phyloP scores from a whole-genome alignment of 495 filamentous ascomycete genomes.

The Neurospora sublineolata region DNA sequence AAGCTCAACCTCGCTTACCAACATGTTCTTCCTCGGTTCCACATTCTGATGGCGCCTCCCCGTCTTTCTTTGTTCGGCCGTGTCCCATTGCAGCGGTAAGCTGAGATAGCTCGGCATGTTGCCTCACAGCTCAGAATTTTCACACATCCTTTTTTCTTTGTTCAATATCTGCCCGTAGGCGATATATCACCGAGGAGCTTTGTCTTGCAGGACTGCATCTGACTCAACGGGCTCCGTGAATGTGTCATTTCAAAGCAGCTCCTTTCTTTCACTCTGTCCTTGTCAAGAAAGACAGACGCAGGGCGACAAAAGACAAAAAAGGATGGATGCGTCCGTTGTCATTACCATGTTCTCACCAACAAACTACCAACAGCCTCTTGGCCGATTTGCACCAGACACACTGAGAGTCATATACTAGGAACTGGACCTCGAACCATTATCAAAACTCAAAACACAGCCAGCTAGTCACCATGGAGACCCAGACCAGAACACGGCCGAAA shows the following conservation, averaged over 20 bases:
- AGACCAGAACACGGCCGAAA: conserved; percentile 20
- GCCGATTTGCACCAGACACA: not conserved
- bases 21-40: not conserved
- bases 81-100: not conserved
- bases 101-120: not conserved
- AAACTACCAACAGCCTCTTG: not conserved
- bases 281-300: not conserved
- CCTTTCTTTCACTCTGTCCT: conserved; percentile 8
- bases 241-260: not conserved
- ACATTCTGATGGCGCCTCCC: not conserved
- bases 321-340: not conserved
- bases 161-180: not conserved
- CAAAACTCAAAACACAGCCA: not conserved
- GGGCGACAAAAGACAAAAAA: not conserved
- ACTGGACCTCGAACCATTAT: not conserved
- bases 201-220: conserved; percentile 17
- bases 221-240: conserved; percentile 12
- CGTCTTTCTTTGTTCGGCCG: conserved; percentile 12
- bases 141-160: not conserved
- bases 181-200: conserved; percentile 11
- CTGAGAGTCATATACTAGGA: not conserved
- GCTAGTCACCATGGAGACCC: conserved; percentile 16
- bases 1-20: not conserved
- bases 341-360: not conserved
- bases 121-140: not conserved